These are phyloP conservation scores for Arthrobotrys sphaeroides DNA, from an alignment of 2,329 filamentous ascomycete species.

Conservation along the genomic window DNA sequence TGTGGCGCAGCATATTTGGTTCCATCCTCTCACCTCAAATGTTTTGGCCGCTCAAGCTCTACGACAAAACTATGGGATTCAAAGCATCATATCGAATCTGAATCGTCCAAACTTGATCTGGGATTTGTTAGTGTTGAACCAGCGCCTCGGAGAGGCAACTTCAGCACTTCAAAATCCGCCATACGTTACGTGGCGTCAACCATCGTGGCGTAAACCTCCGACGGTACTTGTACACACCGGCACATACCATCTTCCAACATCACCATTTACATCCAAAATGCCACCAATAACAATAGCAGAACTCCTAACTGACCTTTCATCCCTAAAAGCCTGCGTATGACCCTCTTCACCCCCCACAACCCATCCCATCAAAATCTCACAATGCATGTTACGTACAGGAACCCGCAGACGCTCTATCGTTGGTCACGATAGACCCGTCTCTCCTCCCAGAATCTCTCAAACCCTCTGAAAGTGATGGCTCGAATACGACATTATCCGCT, in stretches of 20 bases:
- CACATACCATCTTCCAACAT: background rate
- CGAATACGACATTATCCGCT: constrained; percentile 5
- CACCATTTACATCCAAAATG: constrained; percentile 20
- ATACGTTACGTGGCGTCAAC: background rate
- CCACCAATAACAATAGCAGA: constrained; percentile 53
- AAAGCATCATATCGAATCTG: too few species aligned
- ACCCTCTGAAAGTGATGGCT: background rate
- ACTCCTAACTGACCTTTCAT: constrained; percentile 47
- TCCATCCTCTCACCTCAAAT: too few species aligned
- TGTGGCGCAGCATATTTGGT: too few species aligned
- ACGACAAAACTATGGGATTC: too few species aligned
- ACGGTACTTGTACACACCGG: background rate
- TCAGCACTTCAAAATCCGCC: too few species aligned
- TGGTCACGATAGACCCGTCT: constrained; percentile 50
- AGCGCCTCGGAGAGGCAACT: too few species aligned
- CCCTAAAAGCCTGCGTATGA: constrained; percentile 49
- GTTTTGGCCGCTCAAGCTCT: too few species aligned
- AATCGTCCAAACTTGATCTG: too few species aligned
- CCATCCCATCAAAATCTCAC: background rate
- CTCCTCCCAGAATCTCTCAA: constrained; percentile 36
- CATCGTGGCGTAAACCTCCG: background rate
- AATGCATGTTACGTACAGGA: constrained; percentile 18
- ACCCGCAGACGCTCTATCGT: constrained; percentile 37
- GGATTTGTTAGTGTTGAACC: too few species aligned
- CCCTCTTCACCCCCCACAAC: background rate